A percentile compares a stretch with the other conserved stretches of the same genome.
Evolutionary conservation across 768 basidiomycete genomes (phyloP).

Genomic region (Trametes gibbosa): DNA sequence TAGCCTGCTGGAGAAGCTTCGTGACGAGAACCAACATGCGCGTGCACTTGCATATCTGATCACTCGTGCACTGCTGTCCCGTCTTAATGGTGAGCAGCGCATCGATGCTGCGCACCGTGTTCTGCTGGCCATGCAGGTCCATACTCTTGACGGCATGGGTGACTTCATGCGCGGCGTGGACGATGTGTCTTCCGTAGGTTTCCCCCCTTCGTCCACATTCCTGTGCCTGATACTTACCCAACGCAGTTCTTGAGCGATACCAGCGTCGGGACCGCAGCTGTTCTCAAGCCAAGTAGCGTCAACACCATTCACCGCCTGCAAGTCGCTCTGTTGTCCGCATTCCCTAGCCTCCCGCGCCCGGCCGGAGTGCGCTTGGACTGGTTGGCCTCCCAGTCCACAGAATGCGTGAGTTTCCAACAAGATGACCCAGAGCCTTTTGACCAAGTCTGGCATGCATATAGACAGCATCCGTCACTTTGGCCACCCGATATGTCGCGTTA

Average conservation of each 20-base stretch:
- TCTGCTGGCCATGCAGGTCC: constrained; percentile 45
- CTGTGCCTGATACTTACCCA: background rate
- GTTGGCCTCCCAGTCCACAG: constrained; percentile 33
- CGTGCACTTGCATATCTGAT: constrained; percentile 61
- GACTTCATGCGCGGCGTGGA: constrained; percentile 30
- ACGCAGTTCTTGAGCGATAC: constrained; percentile 44
- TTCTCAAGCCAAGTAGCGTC: constrained; percentile 59
- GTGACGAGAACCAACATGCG: constrained; percentile 47
- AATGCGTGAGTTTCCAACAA: background rate
- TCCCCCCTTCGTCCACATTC: background rate
- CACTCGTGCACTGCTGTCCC: constrained; percentile 55
- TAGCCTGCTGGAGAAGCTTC: constrained; percentile 50
- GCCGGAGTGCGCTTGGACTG: constrained; percentile 45
- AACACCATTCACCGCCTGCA: constrained; percentile 57
- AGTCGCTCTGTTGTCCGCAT: constrained; percentile 48
- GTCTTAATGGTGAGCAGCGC: constrained; percentile 56
- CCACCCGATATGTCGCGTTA: constrained; percentile 52
- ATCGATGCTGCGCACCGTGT: constrained; percentile 50
- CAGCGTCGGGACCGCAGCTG: constrained; percentile 46
- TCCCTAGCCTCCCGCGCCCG: constrained; percentile 51
- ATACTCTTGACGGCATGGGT: constrained; percentile 45
- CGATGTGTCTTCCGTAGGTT: constrained; percentile 31
- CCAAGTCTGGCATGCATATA: background rate
- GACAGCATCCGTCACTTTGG: constrained; percentile 5
- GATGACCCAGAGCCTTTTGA: background rate